phyloP scores from a whole-genome alignment of 1,284 basidiomycete species.

The Cutaneotrichosporon curvatum region DNA sequence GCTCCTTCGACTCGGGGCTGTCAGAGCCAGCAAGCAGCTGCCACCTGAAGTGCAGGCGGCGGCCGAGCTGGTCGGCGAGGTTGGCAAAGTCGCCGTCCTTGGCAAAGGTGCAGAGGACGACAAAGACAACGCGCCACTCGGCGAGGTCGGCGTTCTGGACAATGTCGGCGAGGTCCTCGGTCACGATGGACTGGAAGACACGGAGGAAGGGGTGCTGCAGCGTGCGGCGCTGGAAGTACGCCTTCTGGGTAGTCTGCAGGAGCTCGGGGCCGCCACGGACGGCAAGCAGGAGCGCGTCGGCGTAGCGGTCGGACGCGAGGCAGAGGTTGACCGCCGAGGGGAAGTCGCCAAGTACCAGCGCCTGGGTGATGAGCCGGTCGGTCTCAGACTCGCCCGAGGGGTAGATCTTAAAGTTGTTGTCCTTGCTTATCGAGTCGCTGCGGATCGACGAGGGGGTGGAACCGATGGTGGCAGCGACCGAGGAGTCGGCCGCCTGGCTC shows the following conservation, averaged over 20 bases:
- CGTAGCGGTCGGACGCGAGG: slow-evolving; percentile 79
- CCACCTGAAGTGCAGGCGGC: slow-evolving; percentile 78
- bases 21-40: slow-evolving; percentile 54
- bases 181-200: slow-evolving; percentile 90
- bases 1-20: slow-evolving; percentile 44
- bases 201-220: slow-evolving; percentile 78
- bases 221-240: slow-evolving; percentile 82
- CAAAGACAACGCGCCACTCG: slow-evolving; percentile 97
- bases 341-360: slow-evolving; percentile 91
- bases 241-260: slow-evolving; percentile 82
- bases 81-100: slow-evolving; percentile 73
- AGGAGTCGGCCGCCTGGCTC: slow-evolving; percentile 71
- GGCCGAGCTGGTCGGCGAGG: slow-evolving; percentile 85
- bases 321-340: slow-evolving; percentile 86
- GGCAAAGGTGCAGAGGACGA: slow-evolving; percentile 93
- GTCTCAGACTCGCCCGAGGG: slow-evolving; percentile 79
- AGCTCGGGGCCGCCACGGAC: slow-evolving; percentile 85
- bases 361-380: slow-evolving; percentile 83
- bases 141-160: slow-evolving; percentile 90
- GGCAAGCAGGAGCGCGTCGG: slow-evolving; percentile 89
- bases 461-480: slow-evolving; percentile 82
- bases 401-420: slow-evolving; percentile 84
- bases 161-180: slow-evolving; percentile 83
- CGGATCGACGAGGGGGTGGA: slow-evolving; percentile 76
- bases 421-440: slow-evolving; percentile 56